phyloP scores from a whole-genome alignment of 352 stramenopile species.

The Pythium folliculosum region DNA sequence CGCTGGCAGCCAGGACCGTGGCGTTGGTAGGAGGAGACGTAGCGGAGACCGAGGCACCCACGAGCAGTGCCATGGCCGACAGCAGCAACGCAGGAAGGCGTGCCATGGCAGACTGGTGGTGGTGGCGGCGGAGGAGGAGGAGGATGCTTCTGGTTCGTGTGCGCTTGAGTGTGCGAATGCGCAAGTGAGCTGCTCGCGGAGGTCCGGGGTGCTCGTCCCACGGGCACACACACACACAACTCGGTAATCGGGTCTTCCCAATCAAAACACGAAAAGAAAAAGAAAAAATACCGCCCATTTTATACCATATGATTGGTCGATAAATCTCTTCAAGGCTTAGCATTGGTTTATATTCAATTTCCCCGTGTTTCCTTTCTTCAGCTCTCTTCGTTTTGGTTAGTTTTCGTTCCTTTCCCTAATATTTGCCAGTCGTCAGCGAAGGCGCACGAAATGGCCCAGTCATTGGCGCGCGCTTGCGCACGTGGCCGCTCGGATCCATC shows the following conservation, averaged over 20 bases:
- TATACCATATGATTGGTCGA: constrained; percentile 1
- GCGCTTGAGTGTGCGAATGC: constrained; percentile 1
- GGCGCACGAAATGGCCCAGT: neutral
- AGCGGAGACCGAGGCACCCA: neutral
- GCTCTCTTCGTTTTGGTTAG: constrained; percentile 4
- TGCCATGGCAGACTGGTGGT: neutral
- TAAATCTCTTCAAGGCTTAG: neutral
- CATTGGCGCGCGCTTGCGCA: neutral
- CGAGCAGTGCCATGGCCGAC: neutral
- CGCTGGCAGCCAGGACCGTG: neutral
- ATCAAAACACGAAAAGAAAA: neutral
- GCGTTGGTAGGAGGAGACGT: neutral
- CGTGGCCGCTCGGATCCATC: neutral
- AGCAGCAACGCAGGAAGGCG: neutral
- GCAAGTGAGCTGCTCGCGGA: constrained; percentile 9
- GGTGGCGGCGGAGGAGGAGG: neutral
- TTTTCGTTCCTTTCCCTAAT: constrained; percentile 1
- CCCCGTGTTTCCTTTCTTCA: constrained; percentile 4
- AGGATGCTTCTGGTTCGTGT: constrained; percentile 3
- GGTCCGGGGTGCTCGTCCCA: no score
- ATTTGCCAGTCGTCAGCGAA: constrained; percentile 19
- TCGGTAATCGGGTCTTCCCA: neutral
- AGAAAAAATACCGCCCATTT: neutral
- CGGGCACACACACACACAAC: no score
- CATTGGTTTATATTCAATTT: constrained; percentile 4